A percentile compares a stretch with the other conserved stretches of the same genome.
These are phyloP conservation scores for Yarrowia porcina DNA, from an alignment of 805 yeast species.

Conservation along the genomic window DNA sequence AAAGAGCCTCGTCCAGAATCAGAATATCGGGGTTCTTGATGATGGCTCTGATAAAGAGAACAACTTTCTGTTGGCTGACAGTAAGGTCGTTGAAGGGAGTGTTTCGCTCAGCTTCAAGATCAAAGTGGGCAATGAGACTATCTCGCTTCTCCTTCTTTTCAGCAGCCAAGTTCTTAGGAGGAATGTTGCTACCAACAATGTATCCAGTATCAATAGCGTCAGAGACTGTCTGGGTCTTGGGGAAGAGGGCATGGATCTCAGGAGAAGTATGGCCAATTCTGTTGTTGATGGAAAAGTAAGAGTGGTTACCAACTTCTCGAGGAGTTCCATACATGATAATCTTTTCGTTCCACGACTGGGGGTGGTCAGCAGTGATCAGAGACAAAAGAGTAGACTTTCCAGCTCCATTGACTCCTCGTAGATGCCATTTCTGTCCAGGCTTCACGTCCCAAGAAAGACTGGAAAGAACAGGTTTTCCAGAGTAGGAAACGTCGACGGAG, in stretches of 20 bases:
- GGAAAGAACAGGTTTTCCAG: conserved; percentile 56
- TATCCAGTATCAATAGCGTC: conserved; percentile 72
- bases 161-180: conserved; percentile 44
- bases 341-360: conserved; percentile 85
- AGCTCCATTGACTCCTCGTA: conserved; percentile 84
- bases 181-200: conserved; percentile 60
- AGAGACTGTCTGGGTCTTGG: conserved; percentile 49
- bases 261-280: conserved; percentile 88
- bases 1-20: conserved; percentile 87
- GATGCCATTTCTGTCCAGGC: conserved; percentile 80
- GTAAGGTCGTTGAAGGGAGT: conserved; percentile 51
- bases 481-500: conserved; percentile 62
- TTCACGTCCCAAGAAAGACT: conserved; percentile 64
- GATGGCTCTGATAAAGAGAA: conserved; percentile 71
- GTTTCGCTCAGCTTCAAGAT: conserved; percentile 41
- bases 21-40: conserved; percentile 73
- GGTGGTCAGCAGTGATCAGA: conserved; percentile 88
- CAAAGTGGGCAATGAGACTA: conserved; percentile 48
- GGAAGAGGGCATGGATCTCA: conserved; percentile 86
- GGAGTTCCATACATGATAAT: conserved; percentile 62
- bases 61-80: conserved; percentile 73
- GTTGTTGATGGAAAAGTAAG: conserved; percentile 74
- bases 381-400: conserved; percentile 90
- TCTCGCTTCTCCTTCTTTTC: conserved; percentile 44
- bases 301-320: conserved; percentile 69